Evolutionary conservation across 164 flowering plant genomes (phyloP), one percentile per base, ranked within the genome.

Genomic region (Saururus chinensis): DNA sequence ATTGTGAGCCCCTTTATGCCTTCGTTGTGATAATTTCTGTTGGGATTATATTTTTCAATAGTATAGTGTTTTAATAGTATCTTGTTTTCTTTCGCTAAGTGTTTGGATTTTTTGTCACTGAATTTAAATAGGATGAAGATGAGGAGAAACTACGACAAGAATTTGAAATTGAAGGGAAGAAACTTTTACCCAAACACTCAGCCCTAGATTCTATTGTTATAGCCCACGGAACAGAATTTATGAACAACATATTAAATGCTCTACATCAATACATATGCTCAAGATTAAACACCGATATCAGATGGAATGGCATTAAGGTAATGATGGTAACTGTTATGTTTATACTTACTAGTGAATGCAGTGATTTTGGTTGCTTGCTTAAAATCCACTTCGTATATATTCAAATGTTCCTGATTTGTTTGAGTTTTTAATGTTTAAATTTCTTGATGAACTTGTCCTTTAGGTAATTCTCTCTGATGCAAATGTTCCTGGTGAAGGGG

Each of bases 401-500:
- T n/a, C n/a, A n/a, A n/a, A n/a, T n/a, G n/a, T n/a, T n/a, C n/a
- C n/a, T n/a, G n/a, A n/a, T n/a, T n/a, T n/a, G n/a, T n/a, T n/a
- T n/a, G 80, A 53, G 16, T 14, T 55, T 55, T 55, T 55, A 4
- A 16, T 55, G 26, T 6, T 8, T n/a, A 23, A 4, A 20, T 7
- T 13, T 13, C 58, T 21, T 55, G 25, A 55, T 19, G 25, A 6
- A 51, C 20, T 51, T 21, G 20, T 12, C 58, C 56, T 37, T 24
- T 59, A 83, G 85, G 92, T 83, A 3, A 74, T 86, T 63, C 82
- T 86, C 45, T 86, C 92, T 42, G 88, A 86, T 71, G 79, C 87
- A 48, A 82, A 67, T 72, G 88, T 80, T 14, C 85, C 82, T 40
- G 92, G 92, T 41, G 92, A 85, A 68, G 91, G 88, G 40, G 88